A percentile compares a stretch with the other conserved stretches of the same genome.
These are phyloP conservation scores for Sechiopsis laciniata DNA, from an alignment of 306 rosid genomes.

Conservation along the genomic window DNA sequence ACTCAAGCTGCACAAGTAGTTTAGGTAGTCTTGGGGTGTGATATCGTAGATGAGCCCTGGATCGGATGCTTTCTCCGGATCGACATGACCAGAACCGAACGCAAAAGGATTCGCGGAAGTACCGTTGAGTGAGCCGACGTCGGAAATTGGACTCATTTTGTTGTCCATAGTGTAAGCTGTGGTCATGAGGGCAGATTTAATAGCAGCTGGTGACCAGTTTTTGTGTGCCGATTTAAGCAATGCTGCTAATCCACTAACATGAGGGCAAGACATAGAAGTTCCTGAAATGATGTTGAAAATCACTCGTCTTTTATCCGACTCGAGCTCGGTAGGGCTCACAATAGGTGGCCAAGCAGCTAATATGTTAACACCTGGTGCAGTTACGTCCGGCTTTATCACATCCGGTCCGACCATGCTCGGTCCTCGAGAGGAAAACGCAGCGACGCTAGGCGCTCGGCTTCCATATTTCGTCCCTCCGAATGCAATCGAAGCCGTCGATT, in stretches of 20 bases:
- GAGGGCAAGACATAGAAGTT: slow-evolving; percentile 83
- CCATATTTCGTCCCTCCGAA: slow-evolving; percentile 52
- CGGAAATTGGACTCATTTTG: slow-evolving; percentile 36
- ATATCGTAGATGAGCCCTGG: slow-evolving; percentile 67
- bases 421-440: slow-evolving; percentile 74
- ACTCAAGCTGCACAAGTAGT: slow-evolving; percentile 49
- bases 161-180: slow-evolving; percentile 53
- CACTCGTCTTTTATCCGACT: slow-evolving; percentile 45
- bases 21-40: slow-evolving; percentile 36
- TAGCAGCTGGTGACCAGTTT: slow-evolving; percentile 61
- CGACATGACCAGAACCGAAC: slow-evolving; percentile 63
- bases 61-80: slow-evolving; percentile 62
- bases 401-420: slow-evolving; percentile 43
- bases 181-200: slow-evolving; percentile 74
- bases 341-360: slow-evolving; percentile 68
- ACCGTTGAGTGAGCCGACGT: slow-evolving; percentile 26
- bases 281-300: slow-evolving; percentile 60
- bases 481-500: slow-evolving; percentile 43
- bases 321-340: slow-evolving; percentile 37
- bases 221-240: slow-evolving; percentile 41
- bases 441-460: slow-evolving; percentile 48
- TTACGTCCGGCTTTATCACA: slow-evolving; percentile 63
- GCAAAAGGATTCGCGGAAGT: slow-evolving; percentile 48
- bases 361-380: slow-evolving; percentile 75
- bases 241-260: slow-evolving; percentile 66